phyloP scores from a whole-genome alignment of 1,284 basidiomycete species.

The Butyriboletus appendiculatus region DNA sequence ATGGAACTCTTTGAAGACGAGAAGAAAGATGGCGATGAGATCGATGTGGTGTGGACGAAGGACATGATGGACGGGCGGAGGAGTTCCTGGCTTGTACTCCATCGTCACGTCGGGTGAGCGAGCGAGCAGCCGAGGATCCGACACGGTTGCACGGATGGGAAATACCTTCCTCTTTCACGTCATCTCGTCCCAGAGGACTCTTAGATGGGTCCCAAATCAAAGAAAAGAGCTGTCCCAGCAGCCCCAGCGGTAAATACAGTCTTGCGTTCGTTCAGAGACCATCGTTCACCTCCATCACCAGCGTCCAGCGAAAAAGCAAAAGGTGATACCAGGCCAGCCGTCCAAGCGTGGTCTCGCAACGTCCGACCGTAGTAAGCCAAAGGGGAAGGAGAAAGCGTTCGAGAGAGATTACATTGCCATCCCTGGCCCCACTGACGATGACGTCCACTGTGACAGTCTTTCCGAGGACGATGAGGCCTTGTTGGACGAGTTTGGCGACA shows the following conservation, averaged over 20 bases:
- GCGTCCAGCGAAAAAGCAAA: conserved; percentile 48
- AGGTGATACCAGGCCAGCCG: conserved; percentile 29
- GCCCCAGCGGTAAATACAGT: conserved; percentile 32
- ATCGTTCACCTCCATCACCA: conserved; percentile 24
- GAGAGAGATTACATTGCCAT: conserved; percentile 65
- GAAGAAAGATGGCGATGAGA: conserved; percentile 59
- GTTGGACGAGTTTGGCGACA: conserved; percentile 57
- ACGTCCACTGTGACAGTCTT: conserved; percentile 49
- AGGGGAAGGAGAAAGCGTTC: conserved; percentile 59
- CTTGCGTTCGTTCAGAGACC: neutral
- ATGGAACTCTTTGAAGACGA: conserved; percentile 57
- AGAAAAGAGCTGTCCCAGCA: conserved; percentile 38
- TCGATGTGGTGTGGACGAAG: conserved; percentile 74
- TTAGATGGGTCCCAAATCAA: conserved; percentile 26
- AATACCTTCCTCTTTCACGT: conserved; percentile 29
- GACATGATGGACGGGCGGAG: conserved; percentile 60
- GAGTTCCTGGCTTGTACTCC: conserved; percentile 36
- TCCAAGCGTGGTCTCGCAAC: conserved; percentile 26
- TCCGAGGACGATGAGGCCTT: conserved; percentile 66
- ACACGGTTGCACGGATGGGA: conserved; percentile 9
- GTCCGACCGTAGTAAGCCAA: conserved; percentile 36
- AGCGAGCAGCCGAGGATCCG: neutral
- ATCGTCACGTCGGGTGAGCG: conserved; percentile 12
- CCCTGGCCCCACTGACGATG: conserved; percentile 41
- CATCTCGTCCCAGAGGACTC: neutral